These are phyloP conservation scores for Grigorovia jiainica DNA, from an alignment of 805 yeast genomes.

Conservation along the genomic window DNA sequence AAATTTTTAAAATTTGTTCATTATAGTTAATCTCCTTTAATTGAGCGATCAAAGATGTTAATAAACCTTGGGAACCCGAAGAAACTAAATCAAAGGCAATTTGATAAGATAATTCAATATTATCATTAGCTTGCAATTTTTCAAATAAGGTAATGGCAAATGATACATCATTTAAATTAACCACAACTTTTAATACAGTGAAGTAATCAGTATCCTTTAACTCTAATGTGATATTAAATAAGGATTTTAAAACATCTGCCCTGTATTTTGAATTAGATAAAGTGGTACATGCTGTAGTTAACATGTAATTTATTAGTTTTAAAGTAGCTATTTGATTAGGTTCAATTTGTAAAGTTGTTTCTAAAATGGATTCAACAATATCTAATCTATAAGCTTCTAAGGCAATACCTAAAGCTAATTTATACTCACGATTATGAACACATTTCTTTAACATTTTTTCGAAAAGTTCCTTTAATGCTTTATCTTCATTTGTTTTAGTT, in stretches of 20 bases:
- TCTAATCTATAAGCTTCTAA: slow-evolving; percentile 83
- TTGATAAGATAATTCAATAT: slow-evolving; percentile 68
- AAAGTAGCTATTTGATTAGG: slow-evolving; percentile 46
- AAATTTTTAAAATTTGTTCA: slow-evolving; percentile 51
- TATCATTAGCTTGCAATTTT: slow-evolving; percentile 35
- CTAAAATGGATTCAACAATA: slow-evolving; percentile 53
- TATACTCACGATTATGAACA: slow-evolving; percentile 56
- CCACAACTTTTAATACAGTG: slow-evolving; percentile 74
- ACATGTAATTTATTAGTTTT: slow-evolving; percentile 58
- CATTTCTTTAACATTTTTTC: slow-evolving; percentile 84
- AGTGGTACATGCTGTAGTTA: slow-evolving; percentile 62
- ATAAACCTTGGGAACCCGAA: slow-evolving; percentile 82
- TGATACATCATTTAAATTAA: slow-evolving; percentile 70
- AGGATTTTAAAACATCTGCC: slow-evolving; percentile 47
- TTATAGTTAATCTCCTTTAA: slow-evolving; percentile 26
- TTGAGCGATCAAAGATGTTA: slow-evolving; percentile 45
- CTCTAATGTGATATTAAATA: slow-evolving; percentile 51
- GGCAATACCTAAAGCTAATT: slow-evolving; percentile 82
- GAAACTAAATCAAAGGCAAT: slow-evolving; percentile 91
- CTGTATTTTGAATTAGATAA: slow-evolving; percentile 60
- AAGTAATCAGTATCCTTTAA: slow-evolving; percentile 69
- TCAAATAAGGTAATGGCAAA: slow-evolving; percentile 64
- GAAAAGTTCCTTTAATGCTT: slow-evolving; percentile 58
- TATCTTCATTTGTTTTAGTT: slow-evolving; percentile 37
- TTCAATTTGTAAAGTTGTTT: slow-evolving; percentile 24